Percentiles rank a stretch among this genome's conserved stretches.
These are phyloP conservation scores for Metschnikowia corniflorae DNA, from an alignment of 805 yeast species.

Conservation along the genomic window DNA sequence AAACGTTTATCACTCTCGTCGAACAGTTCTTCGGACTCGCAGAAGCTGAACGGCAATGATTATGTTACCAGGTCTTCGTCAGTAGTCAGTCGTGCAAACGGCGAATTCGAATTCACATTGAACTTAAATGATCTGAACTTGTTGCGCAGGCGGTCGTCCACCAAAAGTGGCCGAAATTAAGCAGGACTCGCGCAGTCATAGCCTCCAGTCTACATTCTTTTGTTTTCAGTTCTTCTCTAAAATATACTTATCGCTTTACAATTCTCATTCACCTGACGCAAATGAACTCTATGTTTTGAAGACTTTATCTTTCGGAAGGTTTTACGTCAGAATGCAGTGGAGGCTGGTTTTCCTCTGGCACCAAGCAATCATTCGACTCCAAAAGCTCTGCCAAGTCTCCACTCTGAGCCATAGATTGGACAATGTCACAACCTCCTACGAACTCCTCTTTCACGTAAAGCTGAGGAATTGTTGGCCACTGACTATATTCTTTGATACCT, in stretches of 20 bases:
- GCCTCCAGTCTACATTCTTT: neutral
- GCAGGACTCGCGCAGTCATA: neutral
- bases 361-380: conserved; percentile 72
- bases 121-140: conserved; percentile 63
- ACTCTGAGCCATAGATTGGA: conserved; percentile 81
- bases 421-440: conserved; percentile 95
- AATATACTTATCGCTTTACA: neutral
- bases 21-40: conserved; percentile 18
- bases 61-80: conserved; percentile 39
- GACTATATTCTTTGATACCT: conserved; percentile 91
- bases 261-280: neutral
- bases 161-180: conserved; percentile 12
- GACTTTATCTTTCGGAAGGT: conserved; percentile 33
- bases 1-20: conserved; percentile 20
- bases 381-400: conserved; percentile 90
- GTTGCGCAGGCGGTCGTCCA: conserved; percentile 46
- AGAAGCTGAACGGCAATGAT: conserved; percentile 22
- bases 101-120: conserved; percentile 51
- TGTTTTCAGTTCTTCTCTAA: neutral
- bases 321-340: conserved; percentile 29
- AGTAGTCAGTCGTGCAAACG: conserved; percentile 37
- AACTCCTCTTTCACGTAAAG: conserved; percentile 87
- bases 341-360: conserved; percentile 67
- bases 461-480: conserved; percentile 99
- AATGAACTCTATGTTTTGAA: too few species aligned